Evolutionary conservation across 331 rosid genomes (phyloP).

Genomic region (Quercus phellos): DNA sequence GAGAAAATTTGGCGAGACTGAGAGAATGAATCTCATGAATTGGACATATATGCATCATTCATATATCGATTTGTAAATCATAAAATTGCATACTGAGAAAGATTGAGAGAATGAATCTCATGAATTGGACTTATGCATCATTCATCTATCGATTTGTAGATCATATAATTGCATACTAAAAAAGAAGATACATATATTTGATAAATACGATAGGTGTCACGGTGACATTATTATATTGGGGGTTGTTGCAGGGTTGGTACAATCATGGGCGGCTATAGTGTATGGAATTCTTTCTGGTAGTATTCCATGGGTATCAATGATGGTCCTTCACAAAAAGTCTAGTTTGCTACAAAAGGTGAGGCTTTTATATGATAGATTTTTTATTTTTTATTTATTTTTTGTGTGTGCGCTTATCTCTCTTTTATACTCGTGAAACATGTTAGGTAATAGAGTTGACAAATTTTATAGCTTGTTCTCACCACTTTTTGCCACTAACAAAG

Average conservation of each 20-base stretch:
- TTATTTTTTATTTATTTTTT: not conserved
- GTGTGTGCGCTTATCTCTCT: not conserved
- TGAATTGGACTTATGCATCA: too few relatives aligned
- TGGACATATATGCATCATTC: too few relatives aligned
- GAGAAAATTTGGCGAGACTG: too few relatives aligned
- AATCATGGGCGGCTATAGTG: conserved; percentile 94
- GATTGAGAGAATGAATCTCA: too few relatives aligned
- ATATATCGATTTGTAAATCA: too few relatives aligned
- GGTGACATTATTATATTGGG: not conserved
- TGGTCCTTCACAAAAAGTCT: conserved; percentile 79
- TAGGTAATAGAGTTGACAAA: not conserved
- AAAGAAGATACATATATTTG: too few relatives aligned
- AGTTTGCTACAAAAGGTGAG: conserved; percentile 59
- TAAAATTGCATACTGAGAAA: too few relatives aligned
- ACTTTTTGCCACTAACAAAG: not conserved
- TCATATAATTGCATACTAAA: too few relatives aligned
- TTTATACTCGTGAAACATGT: not conserved
- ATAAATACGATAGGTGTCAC: not conserved
- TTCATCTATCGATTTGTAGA: too few relatives aligned
- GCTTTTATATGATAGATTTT: not conserved
- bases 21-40: too few relatives aligned
- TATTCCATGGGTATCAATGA: conserved; percentile 90
- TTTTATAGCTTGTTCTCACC: not conserved
- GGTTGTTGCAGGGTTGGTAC: conserved; percentile 64
- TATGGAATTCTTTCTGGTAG: conserved; percentile 73